A percentile compares a stretch with the other conserved stretches of the same genome.
These are phyloP conservation scores for Xylaria sp. DNA, from an alignment of 2,329 filamentous ascomycete species.

Conservation along the genomic window DNA sequence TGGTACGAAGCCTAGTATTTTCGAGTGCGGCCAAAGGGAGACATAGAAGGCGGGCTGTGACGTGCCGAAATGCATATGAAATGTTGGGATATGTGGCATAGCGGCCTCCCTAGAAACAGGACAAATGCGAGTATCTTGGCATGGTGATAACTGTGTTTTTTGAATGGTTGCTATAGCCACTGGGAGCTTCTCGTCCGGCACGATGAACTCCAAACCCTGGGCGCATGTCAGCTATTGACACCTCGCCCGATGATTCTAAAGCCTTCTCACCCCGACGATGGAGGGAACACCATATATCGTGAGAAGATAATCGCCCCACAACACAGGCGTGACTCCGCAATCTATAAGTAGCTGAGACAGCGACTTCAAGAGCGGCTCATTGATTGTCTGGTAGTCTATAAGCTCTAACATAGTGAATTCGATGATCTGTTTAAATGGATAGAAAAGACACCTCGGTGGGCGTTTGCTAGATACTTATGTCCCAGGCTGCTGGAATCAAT, in stretches of 20 bases:
- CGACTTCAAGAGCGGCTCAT: slow-evolving; percentile 21
- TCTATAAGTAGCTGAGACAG: slow-evolving; percentile 13
- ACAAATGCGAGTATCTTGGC: slow-evolving; percentile 8
- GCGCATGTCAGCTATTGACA: too few relatives aligned
- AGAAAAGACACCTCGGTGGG: too few relatives aligned
- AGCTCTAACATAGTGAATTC: too few relatives aligned
- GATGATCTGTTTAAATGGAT: too few relatives aligned
- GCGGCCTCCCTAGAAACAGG: slow-evolving; percentile 1
- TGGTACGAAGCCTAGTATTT: slow-evolving; percentile 10
- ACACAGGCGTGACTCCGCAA: slow-evolving; percentile 5
- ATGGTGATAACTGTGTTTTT: background rate
- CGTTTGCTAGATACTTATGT: too few relatives aligned
- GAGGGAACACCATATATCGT: slow-evolving; percentile 22
- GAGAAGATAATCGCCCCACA: slow-evolving; percentile 23
- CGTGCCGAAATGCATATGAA: slow-evolving; percentile 20
- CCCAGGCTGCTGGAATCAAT: too few relatives aligned
- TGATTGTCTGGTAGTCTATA: background rate
- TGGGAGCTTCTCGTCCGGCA: slow-evolving; percentile 6
- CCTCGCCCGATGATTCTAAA: too few relatives aligned
- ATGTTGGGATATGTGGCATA: slow-evolving; percentile 8
- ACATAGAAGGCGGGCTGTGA: slow-evolving; percentile 12
- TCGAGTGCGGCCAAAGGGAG: slow-evolving; percentile 14
- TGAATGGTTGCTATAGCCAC: slow-evolving; percentile 6
- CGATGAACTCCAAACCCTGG: slow-evolving; percentile 15
- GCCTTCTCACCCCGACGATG: slow-evolving; percentile 9